Percentiles rank a stretch among this genome's conserved stretches.
Evolutionary conservation across 2,329 filamentous ascomycete species (phyloP).

Genomic region (Apiospora saccharicola): DNA sequence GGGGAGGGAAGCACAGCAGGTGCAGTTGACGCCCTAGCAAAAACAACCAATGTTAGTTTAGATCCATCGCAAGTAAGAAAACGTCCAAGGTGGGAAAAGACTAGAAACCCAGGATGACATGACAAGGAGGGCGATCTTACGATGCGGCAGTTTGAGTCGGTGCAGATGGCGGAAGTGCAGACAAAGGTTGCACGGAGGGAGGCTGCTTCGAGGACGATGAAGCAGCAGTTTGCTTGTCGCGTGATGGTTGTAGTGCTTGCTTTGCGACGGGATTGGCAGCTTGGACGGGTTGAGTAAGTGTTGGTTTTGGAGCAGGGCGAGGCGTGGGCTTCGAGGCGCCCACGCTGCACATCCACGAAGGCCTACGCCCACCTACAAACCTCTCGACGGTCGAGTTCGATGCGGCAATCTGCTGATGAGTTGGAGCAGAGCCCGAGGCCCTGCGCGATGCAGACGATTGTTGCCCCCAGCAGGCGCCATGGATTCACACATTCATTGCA

Average conservation of each 20-base stretch:
- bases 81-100: background rate
- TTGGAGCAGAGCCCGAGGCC: slow-evolving; percentile 26
- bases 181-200: background rate
- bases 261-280: background rate
- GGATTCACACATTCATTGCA: slow-evolving; percentile 26
- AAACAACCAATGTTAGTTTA: slow-evolving; percentile 30
- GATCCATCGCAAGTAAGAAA: slow-evolving; percentile 18
- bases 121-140: slow-evolving; percentile 32
- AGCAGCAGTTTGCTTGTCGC: slow-evolving; percentile 7
- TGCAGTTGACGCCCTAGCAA: background rate
- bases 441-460: slow-evolving; percentile 22
- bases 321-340: slow-evolving; percentile 41
- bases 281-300: background rate
- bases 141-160: slow-evolving; percentile 18
- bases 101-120: background rate
- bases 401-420: slow-evolving; percentile 42
- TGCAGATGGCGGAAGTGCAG: slow-evolving; percentile 7
- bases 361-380: slow-evolving; percentile 47
- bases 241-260: background rate
- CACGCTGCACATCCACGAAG: slow-evolving; percentile 43
- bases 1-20: slow-evolving; percentile 63
- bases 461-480: slow-evolving; percentile 27
- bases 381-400: slow-evolving; percentile 51
- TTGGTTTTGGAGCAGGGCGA: slow-evolving; percentile 32
- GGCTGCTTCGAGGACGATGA: background rate